Evolutionary conservation across 345 rosid genomes (phyloP), one percentile per base, ranked within the genome.

Genomic region (Aquilaria yunnanensis): DNA sequence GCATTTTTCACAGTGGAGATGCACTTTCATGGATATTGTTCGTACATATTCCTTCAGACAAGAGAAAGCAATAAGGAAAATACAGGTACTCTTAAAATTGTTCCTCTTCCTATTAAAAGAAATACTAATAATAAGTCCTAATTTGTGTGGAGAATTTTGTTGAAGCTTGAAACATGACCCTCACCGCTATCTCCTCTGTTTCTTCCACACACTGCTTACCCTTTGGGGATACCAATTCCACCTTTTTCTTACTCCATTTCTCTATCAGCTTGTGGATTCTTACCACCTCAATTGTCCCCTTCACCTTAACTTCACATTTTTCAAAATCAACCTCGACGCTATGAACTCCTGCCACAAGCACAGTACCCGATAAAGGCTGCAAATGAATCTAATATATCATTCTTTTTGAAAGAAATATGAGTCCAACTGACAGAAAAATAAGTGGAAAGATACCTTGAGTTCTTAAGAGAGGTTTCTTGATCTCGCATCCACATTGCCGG

Each of bases 1-100:
- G 50, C 98, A 92, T 76, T 85, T 75, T 32, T 74, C 76, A 51
- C 98, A 92, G 66, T 92, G 96, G 75, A 92, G 73, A 70, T 85
- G 80, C 67, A 85, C 86, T 69, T 86, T 88, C 56, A 86, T 32
- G 14, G 80, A 10, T 46, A 78, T 83, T 11, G 84, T 78, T 56
- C 74, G 79, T 43, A 80, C 48, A 51, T 70, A 72, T 52, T 61
- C 60, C 92, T 90, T 75, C 47, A 14, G 2, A 2, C 5, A 1
- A 32, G 8, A 37, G 43, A 37, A 37, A 37, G 7, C 43, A 37
- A 4, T 37, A 37, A 37, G 43, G 43, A 3, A 37, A 37, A 37
- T 37, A 37, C 43, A 4, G 23, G 23, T 23, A 23, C 23, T 23
- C 23, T 23, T 23, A 23, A 23, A 23, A 23, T 23, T 23, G 23